Conservation (phyloP, 1,284 basidiomycete genomes). For the Heterobasidion irregulare region DNA sequence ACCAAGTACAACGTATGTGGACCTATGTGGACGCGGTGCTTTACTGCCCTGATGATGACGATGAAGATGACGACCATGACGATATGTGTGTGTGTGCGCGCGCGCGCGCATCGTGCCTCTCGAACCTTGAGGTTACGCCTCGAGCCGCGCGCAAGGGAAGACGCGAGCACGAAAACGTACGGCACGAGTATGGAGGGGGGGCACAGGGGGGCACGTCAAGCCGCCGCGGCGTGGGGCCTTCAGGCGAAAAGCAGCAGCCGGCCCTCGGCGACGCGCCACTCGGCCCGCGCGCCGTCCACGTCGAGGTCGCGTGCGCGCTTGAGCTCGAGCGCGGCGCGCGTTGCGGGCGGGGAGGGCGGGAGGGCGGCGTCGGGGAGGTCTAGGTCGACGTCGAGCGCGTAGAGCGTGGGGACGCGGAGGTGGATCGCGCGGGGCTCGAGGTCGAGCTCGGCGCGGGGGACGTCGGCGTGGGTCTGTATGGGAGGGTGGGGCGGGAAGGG, state of each 20-base stretch:
- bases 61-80: too few relatives aligned
- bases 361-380: slow-evolving; percentile 42
- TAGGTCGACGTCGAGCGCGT: slow-evolving; percentile 48
- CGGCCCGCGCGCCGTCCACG: slow-evolving; percentile 50
- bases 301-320: slow-evolving; percentile 50
- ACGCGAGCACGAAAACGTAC: neutral
- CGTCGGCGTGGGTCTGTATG: slow-evolving; percentile 34
- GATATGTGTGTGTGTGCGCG: too few relatives aligned
- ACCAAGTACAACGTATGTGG: too few relatives aligned
- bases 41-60: too few relatives aligned
- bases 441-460: slow-evolving; percentile 45
- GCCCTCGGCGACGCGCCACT: slow-evolving; percentile 52
- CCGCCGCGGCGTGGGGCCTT: too few relatives aligned
- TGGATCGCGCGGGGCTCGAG: slow-evolving; percentile 49
- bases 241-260: slow-evolving; percentile 33
- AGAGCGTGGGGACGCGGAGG: slow-evolving; percentile 37
- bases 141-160: neutral
- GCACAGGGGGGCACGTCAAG: too few relatives aligned
- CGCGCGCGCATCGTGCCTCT: too few relatives aligned
- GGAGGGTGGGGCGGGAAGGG: neutral
- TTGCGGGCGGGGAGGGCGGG: neutral
- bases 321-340: slow-evolving; percentile 29
- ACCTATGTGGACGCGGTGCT: too few relatives aligned
- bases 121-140: too few relatives aligned
- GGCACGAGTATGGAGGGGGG: neutral